Percentiles rank a stretch among this genome's conserved stretches.
Conservation (phyloP, 2,329 filamentous ascomycete species). For the Cryphonectria japonica region DNA sequence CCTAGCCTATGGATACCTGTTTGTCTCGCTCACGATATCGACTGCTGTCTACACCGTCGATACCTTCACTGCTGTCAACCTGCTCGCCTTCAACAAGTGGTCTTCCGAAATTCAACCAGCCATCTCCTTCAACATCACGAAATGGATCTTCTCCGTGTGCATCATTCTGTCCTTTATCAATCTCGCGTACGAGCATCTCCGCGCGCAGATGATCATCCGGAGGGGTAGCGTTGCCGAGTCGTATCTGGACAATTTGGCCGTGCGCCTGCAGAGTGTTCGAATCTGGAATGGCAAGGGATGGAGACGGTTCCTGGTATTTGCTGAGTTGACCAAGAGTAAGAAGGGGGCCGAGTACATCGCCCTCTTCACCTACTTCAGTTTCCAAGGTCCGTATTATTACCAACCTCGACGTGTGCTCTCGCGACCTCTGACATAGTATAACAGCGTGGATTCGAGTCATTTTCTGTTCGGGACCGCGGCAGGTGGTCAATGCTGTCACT, state of each 20-base stretch:
- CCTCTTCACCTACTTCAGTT: conserved; percentile 85
- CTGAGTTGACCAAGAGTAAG: conserved; percentile 86
- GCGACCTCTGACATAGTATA: conserved; percentile 28
- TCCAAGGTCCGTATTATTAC: conserved; percentile 53
- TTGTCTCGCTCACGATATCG: conserved; percentile 77
- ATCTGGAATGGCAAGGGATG: conserved; percentile 72
- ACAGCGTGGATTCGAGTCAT: conserved; percentile 85
- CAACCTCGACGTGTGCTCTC: background rate
- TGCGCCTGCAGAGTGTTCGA: conserved; percentile 82
- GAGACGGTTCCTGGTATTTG: conserved; percentile 89
- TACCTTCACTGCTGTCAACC: conserved; percentile 89
- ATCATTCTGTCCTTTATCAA: conserved; percentile 91
- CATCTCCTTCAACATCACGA: conserved; percentile 77
- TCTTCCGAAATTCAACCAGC: conserved; percentile 79
- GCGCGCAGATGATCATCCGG: conserved; percentile 79
- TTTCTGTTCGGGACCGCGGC: conserved; percentile 88
- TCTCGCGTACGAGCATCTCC: conserved; percentile 76
- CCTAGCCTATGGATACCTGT: conserved; percentile 84
- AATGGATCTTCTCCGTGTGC: conserved; percentile 93
- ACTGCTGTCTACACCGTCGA: conserved; percentile 87
- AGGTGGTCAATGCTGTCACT: conserved; percentile 87
- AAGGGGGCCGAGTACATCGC: conserved; percentile 91
- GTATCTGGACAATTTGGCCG: conserved; percentile 87
- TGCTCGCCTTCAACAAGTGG: conserved; percentile 89
- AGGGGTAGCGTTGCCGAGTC: conserved; percentile 87